These are phyloP conservation scores for Plasmodium falciparum DNA, from an alignment of 169 alveolate genomes.

Conservation along the genomic window DNA sequence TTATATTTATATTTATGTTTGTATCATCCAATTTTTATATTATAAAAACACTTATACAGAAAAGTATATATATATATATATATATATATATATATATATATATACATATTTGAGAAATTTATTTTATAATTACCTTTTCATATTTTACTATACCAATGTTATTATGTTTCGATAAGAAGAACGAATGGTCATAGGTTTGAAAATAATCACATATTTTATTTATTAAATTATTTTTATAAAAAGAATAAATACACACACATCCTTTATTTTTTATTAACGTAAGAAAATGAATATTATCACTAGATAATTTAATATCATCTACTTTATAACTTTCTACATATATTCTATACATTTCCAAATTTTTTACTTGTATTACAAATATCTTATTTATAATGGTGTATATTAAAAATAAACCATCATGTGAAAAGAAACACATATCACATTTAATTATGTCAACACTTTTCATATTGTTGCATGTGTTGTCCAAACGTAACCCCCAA, in stretches of 20 bases:
- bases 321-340: conserved; percentile 38
- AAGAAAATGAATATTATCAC: conserved; percentile 43
- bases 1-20: not conserved
- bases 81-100: no score
- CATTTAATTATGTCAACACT: conserved; percentile 1
- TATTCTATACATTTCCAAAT: not conserved
- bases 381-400: conserved; percentile 27
- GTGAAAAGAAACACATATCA: conserved; percentile 34
- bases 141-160: conserved; percentile 32
- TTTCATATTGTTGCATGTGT: not conserved
- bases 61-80: no score
- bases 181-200: conserved; percentile 17
- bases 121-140: conserved; percentile 27
- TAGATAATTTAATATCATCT: conserved; percentile 20
- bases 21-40: no score
- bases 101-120: not conserved
- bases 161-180: conserved; percentile 11
- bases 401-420: conserved; percentile 40
- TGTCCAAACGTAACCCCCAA: no score
- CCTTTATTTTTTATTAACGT: conserved; percentile 33
- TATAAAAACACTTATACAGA: no score
- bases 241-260: conserved; percentile 31
- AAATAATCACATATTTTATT: conserved; percentile 18
- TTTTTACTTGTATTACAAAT: conserved; percentile 20
- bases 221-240: conserved; percentile 9